phyloP scores from a whole-genome alignment of 495 filamentous ascomycete species.

The Penicillium arizonense region DNA sequence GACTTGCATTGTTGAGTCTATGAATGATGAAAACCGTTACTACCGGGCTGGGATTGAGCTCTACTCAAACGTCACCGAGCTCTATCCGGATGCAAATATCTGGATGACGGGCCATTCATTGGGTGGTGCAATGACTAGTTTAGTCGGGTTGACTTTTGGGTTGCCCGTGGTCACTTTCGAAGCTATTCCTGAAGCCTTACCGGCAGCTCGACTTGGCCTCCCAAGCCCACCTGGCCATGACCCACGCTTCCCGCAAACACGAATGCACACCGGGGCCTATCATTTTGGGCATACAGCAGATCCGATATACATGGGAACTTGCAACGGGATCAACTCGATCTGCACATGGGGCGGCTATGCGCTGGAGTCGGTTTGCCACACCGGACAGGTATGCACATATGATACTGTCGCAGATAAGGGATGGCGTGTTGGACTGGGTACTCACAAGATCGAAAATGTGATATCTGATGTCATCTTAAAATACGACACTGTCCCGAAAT shows the following conservation, averaged over 20 bases:
- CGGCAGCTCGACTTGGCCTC: conserved; percentile 80
- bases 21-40: conserved; percentile 82
- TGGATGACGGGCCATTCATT: conserved; percentile 91
- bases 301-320: conserved; percentile 90
- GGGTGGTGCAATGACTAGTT: conserved; percentile 79
- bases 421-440: conserved; percentile 82
- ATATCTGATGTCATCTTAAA: conserved; percentile 80
- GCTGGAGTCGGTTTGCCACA: conserved; percentile 87
- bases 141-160: conserved; percentile 89
- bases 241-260: conserved; percentile 64
- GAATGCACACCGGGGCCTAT: conserved; percentile 73
- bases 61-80: conserved; percentile 84
- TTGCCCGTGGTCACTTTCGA: conserved; percentile 86
- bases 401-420: conserved; percentile 87
- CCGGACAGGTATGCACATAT: conserved; percentile 82
- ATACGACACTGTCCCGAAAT: conserved; percentile 77
- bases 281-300: conserved; percentile 97
- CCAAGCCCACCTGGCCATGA: conserved; percentile 79
- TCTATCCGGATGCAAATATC: conserved; percentile 82
- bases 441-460: conserved; percentile 80
- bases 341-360: conserved; percentile 96
- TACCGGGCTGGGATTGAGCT: conserved; percentile 84
- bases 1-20: conserved; percentile 74
- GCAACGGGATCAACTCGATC: conserved; percentile 80
- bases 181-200: conserved; percentile 84